These are phyloP conservation scores for Ceratocystis papillata DNA, from an alignment of 2,329 filamentous ascomycete species.

Conservation along the genomic window DNA sequence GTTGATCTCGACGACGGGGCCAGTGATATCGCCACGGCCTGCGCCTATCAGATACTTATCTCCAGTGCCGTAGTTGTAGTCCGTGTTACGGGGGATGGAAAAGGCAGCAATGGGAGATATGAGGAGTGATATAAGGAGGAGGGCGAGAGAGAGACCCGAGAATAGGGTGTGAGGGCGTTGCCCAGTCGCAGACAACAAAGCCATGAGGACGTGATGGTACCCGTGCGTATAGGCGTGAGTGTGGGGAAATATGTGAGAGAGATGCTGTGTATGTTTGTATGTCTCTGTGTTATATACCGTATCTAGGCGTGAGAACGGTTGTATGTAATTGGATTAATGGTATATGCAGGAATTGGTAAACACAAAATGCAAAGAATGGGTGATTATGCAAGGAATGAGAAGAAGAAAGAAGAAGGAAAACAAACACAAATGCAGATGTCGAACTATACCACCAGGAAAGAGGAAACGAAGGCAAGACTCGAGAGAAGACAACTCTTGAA, in stretches of 20 bases:
- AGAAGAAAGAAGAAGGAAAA: background rate
- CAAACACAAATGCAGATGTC: background rate
- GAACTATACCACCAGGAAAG: background rate
- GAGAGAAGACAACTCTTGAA: background rate
- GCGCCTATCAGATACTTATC: constrained; percentile 39
- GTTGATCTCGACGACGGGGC: constrained; percentile 77
- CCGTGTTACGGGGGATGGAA: background rate
- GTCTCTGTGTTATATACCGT: background rate
- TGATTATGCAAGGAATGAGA: background rate
- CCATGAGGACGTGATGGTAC: background rate
- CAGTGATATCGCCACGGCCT: constrained; percentile 46
- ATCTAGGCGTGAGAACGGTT: background rate
- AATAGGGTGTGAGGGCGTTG: background rate
- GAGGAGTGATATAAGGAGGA: constrained; percentile 1
- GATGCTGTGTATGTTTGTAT: background rate
- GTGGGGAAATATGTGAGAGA: background rate
- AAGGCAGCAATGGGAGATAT: constrained; percentile 1
- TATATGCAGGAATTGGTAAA: background rate
- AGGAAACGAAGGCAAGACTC: background rate
- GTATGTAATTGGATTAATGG: background rate
- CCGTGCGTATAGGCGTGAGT: background rate
- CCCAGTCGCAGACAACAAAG: background rate
- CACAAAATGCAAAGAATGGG: background rate
- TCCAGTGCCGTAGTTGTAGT: background rate
- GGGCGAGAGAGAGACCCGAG: background rate